Percentiles rank a stretch among this genome's conserved stretches.
Evolutionary conservation across 106 monocot species (phyloP).

Genomic region (Vanilla planifolia): DNA sequence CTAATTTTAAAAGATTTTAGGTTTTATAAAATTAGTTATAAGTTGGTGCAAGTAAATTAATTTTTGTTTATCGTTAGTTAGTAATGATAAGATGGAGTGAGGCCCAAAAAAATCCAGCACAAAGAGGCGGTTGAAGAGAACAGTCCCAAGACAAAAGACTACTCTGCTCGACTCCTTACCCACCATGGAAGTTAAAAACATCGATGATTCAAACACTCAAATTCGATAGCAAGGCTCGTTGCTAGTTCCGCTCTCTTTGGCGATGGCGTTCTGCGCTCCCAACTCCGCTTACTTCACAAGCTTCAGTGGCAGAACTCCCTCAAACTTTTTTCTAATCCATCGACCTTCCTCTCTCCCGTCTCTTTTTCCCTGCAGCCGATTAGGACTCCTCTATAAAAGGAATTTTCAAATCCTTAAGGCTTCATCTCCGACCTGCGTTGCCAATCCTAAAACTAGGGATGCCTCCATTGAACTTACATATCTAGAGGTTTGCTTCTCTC

Average conservation of each 20-base stretch:
- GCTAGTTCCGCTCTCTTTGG: background rate
- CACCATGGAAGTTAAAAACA: no score
- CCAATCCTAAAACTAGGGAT: background rate
- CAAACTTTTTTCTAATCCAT: background rate
- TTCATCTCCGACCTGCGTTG: background rate
- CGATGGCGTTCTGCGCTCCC: background rate
- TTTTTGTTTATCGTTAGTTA: no score
- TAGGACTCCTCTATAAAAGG: background rate
- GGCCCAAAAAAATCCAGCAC: no score
- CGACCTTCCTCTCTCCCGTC: background rate
- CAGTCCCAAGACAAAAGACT: no score
- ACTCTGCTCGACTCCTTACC: no score
- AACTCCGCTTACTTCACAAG: background rate
- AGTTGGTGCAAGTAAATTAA: no score
- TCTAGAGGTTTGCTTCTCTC: conserved; percentile 34
- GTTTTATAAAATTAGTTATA: no score
- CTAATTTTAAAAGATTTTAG: no score
- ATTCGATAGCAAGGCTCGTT: no score
- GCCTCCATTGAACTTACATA: conserved; percentile 43
- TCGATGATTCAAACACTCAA: no score
- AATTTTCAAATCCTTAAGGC: background rate
- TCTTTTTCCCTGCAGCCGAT: background rate
- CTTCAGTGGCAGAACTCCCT: background rate
- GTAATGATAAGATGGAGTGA: no score
- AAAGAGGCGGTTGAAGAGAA: no score